These are phyloP conservation scores for Asterochloris erici DNA, from an alignment of 139 green algal species.

Conservation along the genomic window DNA sequence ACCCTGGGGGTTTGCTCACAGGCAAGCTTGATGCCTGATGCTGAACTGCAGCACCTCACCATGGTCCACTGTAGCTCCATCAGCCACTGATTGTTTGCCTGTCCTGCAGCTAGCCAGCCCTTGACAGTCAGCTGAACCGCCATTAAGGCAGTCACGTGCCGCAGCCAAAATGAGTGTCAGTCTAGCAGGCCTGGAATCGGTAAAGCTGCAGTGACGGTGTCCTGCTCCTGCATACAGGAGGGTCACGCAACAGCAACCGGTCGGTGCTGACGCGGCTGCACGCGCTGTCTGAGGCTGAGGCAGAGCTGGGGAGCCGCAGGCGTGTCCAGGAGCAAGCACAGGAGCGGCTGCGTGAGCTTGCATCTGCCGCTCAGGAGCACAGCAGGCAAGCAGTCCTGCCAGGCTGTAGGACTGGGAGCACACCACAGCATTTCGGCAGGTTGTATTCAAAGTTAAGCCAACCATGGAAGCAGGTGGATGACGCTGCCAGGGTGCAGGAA, in stretches of 20 bases:
- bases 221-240: conserved; percentile 22
- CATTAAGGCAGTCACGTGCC: no score
- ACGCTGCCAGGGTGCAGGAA: no score
- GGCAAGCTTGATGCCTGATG: conserved; percentile 10
- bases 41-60: neutral
- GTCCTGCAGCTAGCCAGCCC: neutral
- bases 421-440: no score
- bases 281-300: conserved; percentile 59
- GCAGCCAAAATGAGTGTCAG: no score
- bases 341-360: conserved; percentile 36
- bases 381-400: conserved; percentile 26
- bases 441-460: no score
- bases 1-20: conserved; percentile 79
- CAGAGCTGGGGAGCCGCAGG: conserved; percentile 39
- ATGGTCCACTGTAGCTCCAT: neutral
- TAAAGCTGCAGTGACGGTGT: no score
- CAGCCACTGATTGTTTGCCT: neutral
- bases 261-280: conserved; percentile 67
- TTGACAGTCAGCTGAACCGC: no score
- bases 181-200: no score
- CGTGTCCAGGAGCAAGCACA: conserved; percentile 31
- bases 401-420: no score
- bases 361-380: conserved; percentile 41
- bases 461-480: no score
- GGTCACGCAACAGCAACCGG: conserved; percentile 55